Evolutionary conservation across 139 green algal genomes (phyloP).

Genomic region (Chlamydomonas asymmetrica): DNA sequence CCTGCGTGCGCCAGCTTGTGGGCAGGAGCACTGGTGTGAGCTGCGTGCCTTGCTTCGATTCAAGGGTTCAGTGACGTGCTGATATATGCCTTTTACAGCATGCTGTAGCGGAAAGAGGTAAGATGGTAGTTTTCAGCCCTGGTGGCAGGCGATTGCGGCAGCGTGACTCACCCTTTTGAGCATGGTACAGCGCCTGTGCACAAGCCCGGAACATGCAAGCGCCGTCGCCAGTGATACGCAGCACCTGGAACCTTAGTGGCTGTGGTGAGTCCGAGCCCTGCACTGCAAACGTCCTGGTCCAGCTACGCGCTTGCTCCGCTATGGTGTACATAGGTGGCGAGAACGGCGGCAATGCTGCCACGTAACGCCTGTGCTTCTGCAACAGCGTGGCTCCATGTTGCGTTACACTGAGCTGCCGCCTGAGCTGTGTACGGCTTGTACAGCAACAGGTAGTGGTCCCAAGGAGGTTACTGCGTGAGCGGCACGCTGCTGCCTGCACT

Average conservation of each 20-base stretch:
- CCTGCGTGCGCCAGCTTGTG: constrained; percentile 1
- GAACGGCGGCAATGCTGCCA: too few species aligned
- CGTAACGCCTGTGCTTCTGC: too few species aligned
- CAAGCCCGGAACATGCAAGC: constrained; percentile 44
- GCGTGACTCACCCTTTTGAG: neutral
- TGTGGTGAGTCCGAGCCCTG: too few species aligned
- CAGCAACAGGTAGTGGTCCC: too few species aligned
- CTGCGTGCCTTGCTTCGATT: neutral
- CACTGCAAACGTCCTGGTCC: too few species aligned
- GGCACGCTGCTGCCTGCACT: too few species aligned
- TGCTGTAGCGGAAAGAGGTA: neutral
- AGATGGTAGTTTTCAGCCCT: neutral
- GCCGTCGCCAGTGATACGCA: constrained; percentile 34
- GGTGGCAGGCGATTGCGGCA: neutral
- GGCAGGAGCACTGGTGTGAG: neutral
- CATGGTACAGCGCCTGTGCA: constrained; percentile 21
- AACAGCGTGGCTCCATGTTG: too few species aligned
- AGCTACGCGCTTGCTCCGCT: too few species aligned
- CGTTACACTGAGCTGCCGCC: too few species aligned
- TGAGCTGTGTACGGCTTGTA: too few species aligned
- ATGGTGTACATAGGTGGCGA: too few species aligned
- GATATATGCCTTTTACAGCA: neutral
- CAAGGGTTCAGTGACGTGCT: neutral
- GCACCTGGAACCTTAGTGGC: neutral
- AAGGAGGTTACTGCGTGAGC: too few species aligned